Evolutionary conservation across 345 rosid genomes (phyloP), one percentile per base, ranked within the genome.

Genomic region (Mangifera indica): DNA sequence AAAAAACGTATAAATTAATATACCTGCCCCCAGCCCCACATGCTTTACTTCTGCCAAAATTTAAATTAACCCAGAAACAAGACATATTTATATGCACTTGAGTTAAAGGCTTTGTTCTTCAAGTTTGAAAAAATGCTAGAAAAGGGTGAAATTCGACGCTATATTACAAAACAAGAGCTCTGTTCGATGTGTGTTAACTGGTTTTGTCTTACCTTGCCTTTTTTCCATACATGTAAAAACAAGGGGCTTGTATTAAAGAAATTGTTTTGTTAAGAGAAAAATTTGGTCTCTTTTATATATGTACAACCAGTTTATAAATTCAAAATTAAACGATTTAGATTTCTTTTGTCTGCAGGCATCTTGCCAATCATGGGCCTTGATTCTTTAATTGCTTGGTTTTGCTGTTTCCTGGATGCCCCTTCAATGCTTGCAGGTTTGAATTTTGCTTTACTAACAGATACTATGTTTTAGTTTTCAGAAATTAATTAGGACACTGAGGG

Each of bases 151-250:
- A 52, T 26, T 44, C 11, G 20, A 40, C 79, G 52, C 77, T 69
- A 69, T 20, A 59, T 29, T 77, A 73, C 81, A 77, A 72, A 77
- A 76, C n/a, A 17, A 65, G 71, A 71, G 56, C 76, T 51, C 72
- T 75, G 72, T 18, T 73, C 65, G 60, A 70, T 79, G 82, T 64
- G 71, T 44, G 46, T 34, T 37, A 37, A 34, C 6, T 67, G 49
- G 15, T 69, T 60, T 46, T 76, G 45, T 66, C 56, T 29, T 72
- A 71, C 66, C 37, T 40, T 72, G 73, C 66, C 37, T 40, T 59
- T 67, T 66, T 61, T 66, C 45, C 69, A 67, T 73, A 69, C 24
- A 77, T 69, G 32, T 60, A 60, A 21, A 45, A 75, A 66, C 73
- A 78, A 78, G 42, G 25, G 32, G 12, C 9, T 40, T 45, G 25